Percentiles rank a stretch among this genome's conserved stretches.
Conservation (phyloP, 805 yeast species). For the Saccharomycopsis schoenii region DNA sequence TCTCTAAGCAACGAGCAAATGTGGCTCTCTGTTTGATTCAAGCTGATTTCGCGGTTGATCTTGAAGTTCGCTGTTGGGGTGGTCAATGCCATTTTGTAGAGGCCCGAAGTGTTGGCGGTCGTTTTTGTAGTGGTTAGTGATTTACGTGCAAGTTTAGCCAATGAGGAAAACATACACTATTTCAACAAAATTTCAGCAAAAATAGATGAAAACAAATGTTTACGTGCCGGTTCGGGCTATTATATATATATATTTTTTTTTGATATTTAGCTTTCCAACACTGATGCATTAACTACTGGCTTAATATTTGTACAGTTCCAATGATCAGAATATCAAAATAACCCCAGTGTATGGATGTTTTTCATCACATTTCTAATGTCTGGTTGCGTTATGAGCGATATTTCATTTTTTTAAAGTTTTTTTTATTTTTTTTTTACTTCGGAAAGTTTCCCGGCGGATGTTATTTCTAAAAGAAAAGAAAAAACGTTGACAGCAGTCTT, state of each 20-base stretch:
- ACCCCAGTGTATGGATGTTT: too few relatives aligned
- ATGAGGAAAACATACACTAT: neutral
- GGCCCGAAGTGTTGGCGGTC: neutral
- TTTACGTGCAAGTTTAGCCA: neutral
- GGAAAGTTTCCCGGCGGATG: neutral
- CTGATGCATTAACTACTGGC: too few relatives aligned
- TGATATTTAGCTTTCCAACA: too few relatives aligned
- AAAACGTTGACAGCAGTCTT: neutral
- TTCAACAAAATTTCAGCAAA: too few relatives aligned
- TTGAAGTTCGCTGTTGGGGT: neutral
- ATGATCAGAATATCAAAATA: too few relatives aligned
- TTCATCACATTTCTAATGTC: too few relatives aligned
- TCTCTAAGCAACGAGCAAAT: conserved; percentile 33
- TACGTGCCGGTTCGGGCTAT: too few relatives aligned
- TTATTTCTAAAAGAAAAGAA: neutral
- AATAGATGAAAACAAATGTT: too few relatives aligned
- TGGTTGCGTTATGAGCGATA: too few relatives aligned
- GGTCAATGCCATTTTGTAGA: neutral
- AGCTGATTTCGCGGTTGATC: conserved; percentile 3
- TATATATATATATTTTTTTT: too few relatives aligned
- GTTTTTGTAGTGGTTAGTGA: neutral
- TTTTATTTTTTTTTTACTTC: neutral
- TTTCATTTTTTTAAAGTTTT: too few relatives aligned
- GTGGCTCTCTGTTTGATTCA: conserved; percentile 34
- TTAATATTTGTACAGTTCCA: too few relatives aligned